phyloP scores from a whole-genome alignment of 2,329 filamentous ascomycete genomes.

The Thielaviopsis ethacetica region DNA sequence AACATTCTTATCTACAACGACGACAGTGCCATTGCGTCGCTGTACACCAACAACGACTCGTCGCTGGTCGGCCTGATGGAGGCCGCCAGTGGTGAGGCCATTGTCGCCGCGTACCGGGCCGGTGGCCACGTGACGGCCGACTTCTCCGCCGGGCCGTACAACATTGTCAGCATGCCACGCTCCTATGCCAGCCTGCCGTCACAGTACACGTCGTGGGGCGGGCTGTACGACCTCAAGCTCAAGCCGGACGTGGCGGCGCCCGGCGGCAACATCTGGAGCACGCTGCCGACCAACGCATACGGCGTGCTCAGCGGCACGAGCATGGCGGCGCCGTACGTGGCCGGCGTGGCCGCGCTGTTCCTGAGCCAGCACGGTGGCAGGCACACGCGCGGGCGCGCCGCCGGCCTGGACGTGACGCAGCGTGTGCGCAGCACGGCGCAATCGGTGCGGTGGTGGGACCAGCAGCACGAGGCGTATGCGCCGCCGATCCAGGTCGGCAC shows the following conservation, averaged over 20 bases:
- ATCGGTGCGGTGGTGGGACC: slow-evolving; percentile 5
- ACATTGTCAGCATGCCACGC: slow-evolving; percentile 16
- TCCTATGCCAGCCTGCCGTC: slow-evolving; percentile 25
- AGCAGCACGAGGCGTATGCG: slow-evolving; percentile 16
- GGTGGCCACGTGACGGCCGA: slow-evolving; percentile 25
- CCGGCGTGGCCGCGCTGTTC: slow-evolving; percentile 32
- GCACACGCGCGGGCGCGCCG: slow-evolving; percentile 20
- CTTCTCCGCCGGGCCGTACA: slow-evolving; percentile 18
- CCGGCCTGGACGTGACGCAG: slow-evolving; percentile 6
- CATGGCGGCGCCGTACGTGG: slow-evolving; percentile 38
- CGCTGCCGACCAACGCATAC: slow-evolving; percentile 27
- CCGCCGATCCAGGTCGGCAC: slow-evolving; percentile 24
- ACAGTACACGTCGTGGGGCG: slow-evolving; percentile 34
- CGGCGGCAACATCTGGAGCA: slow-evolving; percentile 34
- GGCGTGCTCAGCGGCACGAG: slow-evolving; percentile 36
- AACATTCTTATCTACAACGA: slow-evolving; percentile 24
- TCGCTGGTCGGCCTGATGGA: slow-evolving; percentile 14
- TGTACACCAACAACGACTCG: slow-evolving; percentile 6
- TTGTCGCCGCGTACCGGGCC: slow-evolving; percentile 16
- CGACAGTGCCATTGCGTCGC: slow-evolving; percentile 9
- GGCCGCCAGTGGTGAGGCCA: slow-evolving; percentile 14
- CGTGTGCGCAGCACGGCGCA: slow-evolving; percentile 6
- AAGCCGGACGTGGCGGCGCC: slow-evolving; percentile 35
- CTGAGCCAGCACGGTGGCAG: slow-evolving; percentile 26
- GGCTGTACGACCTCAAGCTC: slow-evolving; percentile 32